phyloP scores from a whole-genome alignment of 2,329 filamentous ascomycete species.

The Hypoxylon sp. region DNA sequence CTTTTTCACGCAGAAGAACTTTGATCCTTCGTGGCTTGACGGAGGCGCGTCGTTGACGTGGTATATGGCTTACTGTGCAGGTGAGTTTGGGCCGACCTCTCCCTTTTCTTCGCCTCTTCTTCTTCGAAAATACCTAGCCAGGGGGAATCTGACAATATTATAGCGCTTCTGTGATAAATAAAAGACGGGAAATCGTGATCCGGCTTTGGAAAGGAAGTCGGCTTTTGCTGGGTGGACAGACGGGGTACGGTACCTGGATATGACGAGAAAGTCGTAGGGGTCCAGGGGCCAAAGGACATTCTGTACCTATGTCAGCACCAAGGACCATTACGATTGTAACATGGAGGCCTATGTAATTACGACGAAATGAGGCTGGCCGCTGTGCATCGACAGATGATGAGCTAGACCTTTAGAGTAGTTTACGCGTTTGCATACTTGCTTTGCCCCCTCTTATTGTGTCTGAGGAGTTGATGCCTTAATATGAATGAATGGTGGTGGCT shows the following conservation, averaged over 20 bases:
- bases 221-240: neutral
- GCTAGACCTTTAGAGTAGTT: neutral
- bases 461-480: neutral
- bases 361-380: neutral
- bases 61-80: conserved; percentile 82
- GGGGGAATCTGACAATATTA: conserved; percentile 13
- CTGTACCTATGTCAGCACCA: conserved; percentile 11
- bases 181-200: neutral
- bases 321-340: conserved; percentile 15
- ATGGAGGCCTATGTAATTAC: neutral
- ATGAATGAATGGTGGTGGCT: too few species aligned
- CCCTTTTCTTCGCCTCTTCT: too few species aligned
- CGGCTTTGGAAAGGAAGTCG: conserved; percentile 6
- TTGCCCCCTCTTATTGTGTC: neutral
- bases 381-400: conserved; percentile 7
- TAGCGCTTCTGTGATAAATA: conserved; percentile 41
- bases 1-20: conserved; percentile 74
- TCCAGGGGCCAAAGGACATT: conserved; percentile 4
- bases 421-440: neutral
- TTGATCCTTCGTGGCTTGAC: conserved; percentile 76
- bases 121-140: neutral
- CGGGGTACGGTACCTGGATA: conserved; percentile 19
- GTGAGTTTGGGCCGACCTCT: conserved; percentile 55
- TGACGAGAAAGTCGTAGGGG: conserved; percentile 15
- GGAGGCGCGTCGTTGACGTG: conserved; percentile 84